A percentile compares a stretch with the other conserved stretches of the same genome.
Evolutionary conservation across 1,284 basidiomycete species (phyloP).

Genomic region (Athelia sp.): DNA sequence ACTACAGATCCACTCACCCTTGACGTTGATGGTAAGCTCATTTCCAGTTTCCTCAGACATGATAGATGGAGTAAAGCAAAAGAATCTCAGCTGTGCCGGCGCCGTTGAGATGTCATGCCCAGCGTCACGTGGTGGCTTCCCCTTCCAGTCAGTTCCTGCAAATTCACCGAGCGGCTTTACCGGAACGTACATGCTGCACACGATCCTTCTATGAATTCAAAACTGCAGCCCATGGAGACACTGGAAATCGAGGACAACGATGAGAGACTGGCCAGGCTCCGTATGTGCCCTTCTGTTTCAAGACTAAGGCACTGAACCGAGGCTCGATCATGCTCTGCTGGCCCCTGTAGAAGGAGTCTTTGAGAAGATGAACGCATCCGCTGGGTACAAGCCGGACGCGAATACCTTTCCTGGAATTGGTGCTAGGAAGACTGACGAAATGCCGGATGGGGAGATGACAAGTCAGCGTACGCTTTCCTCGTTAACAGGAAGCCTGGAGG

Average conservation of each 20-base stretch:
- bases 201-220: background rate
- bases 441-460: background rate
- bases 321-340: too few species aligned
- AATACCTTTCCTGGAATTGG: background rate
- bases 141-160: too few species aligned
- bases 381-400: background rate
- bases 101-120: too few species aligned
- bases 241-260: background rate
- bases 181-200: too few species aligned
- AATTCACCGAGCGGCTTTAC: too few species aligned
- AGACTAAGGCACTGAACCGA: background rate
- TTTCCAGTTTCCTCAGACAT: background rate
- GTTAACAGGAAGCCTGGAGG: background rate
- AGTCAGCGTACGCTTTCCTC: background rate
- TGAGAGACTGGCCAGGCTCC: background rate
- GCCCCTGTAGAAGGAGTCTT: background rate
- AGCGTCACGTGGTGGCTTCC: too few species aligned
- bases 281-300: background rate
- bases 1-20: background rate
- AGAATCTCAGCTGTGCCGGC: too few species aligned
- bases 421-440: background rate
- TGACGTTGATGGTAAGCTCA: background rate
- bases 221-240: background rate
- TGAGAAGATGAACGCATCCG: background rate
- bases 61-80: background rate